These are phyloP conservation scores for Metschnikowia drakensbergensis DNA, from an alignment of 805 yeast genomes.

Conservation along the genomic window DNA sequence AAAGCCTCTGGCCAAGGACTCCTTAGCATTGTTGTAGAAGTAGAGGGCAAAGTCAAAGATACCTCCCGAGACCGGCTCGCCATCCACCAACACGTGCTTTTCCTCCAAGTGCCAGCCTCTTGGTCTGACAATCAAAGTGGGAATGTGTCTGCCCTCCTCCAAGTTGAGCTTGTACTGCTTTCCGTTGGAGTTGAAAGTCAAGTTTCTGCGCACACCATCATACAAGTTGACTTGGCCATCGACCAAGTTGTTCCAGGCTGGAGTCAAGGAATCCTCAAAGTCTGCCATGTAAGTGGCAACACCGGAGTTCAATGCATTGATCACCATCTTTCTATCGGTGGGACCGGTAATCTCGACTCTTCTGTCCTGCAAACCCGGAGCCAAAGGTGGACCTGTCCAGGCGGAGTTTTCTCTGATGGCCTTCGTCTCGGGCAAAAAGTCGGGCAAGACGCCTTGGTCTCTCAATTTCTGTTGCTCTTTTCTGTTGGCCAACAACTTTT, in stretches of 20 bases:
- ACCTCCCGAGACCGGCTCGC: constrained; percentile 74
- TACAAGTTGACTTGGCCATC: constrained; percentile 78
- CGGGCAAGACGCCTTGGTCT: constrained; percentile 59
- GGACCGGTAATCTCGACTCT: constrained; percentile 85
- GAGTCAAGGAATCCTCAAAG: constrained; percentile 80
- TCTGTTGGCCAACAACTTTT: constrained; percentile 57
- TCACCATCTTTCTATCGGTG: constrained; percentile 77
- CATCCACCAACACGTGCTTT: constrained; percentile 65
- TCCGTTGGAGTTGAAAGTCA: constrained; percentile 41
- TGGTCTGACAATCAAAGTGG: constrained; percentile 80
- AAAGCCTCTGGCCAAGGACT: constrained; percentile 56
- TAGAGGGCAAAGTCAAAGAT: constrained; percentile 75
- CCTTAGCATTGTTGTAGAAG: constrained; percentile 70
- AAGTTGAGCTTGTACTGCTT: constrained; percentile 43
- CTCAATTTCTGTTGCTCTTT: constrained; percentile 55
- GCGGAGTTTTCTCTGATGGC: constrained; percentile 65
- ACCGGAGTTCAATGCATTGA: constrained; percentile 72
- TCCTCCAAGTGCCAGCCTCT: constrained; percentile 87
- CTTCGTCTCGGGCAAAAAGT: constrained; percentile 65
- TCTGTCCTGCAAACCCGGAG: constrained; percentile 70
- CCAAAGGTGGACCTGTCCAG: constrained; percentile 73
- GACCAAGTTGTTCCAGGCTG: constrained; percentile 76
- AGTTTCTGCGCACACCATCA: constrained; percentile 70
- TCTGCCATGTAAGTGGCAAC: constrained; percentile 86
- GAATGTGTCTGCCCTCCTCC: constrained; percentile 54